Base-by-base conservation (phyloP, 345 rosid genomes). In the Brassica rapa region DNA sequence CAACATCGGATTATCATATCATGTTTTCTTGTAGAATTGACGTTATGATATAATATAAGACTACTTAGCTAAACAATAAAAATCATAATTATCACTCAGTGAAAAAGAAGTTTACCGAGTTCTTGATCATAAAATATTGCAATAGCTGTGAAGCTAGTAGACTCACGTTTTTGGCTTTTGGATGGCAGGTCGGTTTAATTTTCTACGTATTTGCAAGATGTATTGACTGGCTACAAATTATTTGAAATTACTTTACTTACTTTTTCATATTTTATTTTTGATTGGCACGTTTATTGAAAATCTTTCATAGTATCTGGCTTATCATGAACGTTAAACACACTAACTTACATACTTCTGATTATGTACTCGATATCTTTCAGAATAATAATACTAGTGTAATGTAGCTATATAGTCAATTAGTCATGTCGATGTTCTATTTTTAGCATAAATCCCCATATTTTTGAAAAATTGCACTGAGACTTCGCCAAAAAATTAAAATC, bases 1-100 rank as follows among this genome's bases (percentile, higher is more conserved):
- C 71, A 55, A 55, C 49, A 39, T 77, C 66, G 14, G 25, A 55
- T 55, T 15, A 53, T 56, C 71, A 43, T 63, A 63, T 64, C 33
- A 64, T 55, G 71, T 39, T 39, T 49, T 35, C 41, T 51, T 23
- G n/a, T 62, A 70, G 43, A 53, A 63, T 16, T 25, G 75, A 63
- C 66, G 59, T 70, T 37, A 27, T 27, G 21, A 14, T 51, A 51
- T 51, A 51, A 35, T n/a, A 51, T 43, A 11, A 41, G n/a, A 12
- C 14, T 43, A 1, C 6, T 41, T 41, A 41, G 10, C 53, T 43
- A 43, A 43, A 49, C 19, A 49, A 49, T 2, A 49, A 49, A 49
- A 49, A 46, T 41, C 49, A 41, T 37, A 41, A 10, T 43, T 43
- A 43, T 43, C 5, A 43, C 19, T n/a, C 56, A 51, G 15, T 51